These are phyloP conservation scores for Schizothecium vesticola DNA, from an alignment of 495 filamentous ascomycete genomes.

Conservation along the genomic window DNA sequence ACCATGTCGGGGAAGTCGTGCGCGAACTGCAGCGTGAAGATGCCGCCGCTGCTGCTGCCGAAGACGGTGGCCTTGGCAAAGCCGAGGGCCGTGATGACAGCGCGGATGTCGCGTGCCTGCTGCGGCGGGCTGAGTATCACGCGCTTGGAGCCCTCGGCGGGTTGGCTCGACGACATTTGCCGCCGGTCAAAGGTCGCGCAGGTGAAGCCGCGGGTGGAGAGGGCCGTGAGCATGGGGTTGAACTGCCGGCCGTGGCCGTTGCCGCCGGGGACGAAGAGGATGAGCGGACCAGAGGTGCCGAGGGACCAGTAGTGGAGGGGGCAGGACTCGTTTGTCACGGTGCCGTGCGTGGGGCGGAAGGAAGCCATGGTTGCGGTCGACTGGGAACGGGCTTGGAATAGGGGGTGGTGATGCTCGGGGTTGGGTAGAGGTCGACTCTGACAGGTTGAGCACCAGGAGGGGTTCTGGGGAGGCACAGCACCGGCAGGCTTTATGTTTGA, in stretches of 20 bases:
- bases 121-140: constrained; percentile 16
- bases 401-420: not conserved
- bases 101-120: constrained; percentile 23
- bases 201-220: constrained; percentile 17
- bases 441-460: not conserved
- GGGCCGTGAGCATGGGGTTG: constrained; percentile 16
- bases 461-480: not conserved
- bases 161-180: constrained; percentile 23
- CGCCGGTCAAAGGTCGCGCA: constrained; percentile 26
- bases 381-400: not conserved
- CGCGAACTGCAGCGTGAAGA: constrained; percentile 26
- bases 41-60: constrained; percentile 25
- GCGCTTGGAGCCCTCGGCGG: constrained; percentile 3
- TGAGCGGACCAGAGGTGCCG: constrained; percentile 18
- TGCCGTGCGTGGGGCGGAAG: not conserved
- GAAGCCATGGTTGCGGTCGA: not conserved
- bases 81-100: constrained; percentile 20
- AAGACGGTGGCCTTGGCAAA: constrained; percentile 22
- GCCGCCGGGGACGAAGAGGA: constrained; percentile 26
- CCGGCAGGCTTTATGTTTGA: not conserved
- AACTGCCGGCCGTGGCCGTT: constrained; percentile 27
- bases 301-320: constrained; percentile 27
- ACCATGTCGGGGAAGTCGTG: constrained; percentile 23
- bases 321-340: constrained; percentile 24
- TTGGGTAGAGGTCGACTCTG: not conserved